Evolutionary conservation across 495 filamentous ascomycete species (phyloP), one percentile per base, ranked within the genome.

Genomic region (Podospora sp.): DNA sequence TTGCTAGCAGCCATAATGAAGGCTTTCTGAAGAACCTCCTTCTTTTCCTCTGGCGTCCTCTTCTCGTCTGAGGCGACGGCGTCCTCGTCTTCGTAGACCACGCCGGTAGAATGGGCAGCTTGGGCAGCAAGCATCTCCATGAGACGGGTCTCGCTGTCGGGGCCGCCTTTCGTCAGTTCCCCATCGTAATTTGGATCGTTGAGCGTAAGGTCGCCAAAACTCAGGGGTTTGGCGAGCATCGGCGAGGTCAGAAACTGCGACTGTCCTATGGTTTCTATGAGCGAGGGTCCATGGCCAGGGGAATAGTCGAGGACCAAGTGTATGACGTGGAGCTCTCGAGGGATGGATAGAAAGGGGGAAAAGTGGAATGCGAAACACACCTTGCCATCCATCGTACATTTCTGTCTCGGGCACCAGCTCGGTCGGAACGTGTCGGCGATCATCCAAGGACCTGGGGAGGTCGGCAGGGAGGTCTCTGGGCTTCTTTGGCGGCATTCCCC

Each of bases 371-470:
- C 46, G 46, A 20, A 40, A 76, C 81, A 36, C 76, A 97, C 94
- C 94, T 89, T 97, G 93, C 95, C 95, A 99, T 66, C 92, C 96
- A 85, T 99, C 95, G 76, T 98, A 98, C 82, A 97, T 91, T 85
- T 98, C 94, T 25, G 93, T 96, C 82, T 97, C 94, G 8, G 85
- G 85, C 26, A 90, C 84, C 68, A 82, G 75, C 35, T 83, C 79
- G 36, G 77, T 77, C 14, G 80, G 80, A 5, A 85, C 80, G 63
- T 84, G 87, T 75, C 89, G 87, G 62, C 94, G 86, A 79, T 98
- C 96, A 72, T 98, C 91, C 65, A 99, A 84, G 55, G 93, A 94
- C 70, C 88, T 92, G 6, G 95, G 95, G 25, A 99, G 85, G 76
- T 99, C 96, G 69, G 85, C 84, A 49, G 95, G 95, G 56, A 99